Conservation (phyloP, 208 protist genomes). For the Tetramitus jugosus region DNA sequence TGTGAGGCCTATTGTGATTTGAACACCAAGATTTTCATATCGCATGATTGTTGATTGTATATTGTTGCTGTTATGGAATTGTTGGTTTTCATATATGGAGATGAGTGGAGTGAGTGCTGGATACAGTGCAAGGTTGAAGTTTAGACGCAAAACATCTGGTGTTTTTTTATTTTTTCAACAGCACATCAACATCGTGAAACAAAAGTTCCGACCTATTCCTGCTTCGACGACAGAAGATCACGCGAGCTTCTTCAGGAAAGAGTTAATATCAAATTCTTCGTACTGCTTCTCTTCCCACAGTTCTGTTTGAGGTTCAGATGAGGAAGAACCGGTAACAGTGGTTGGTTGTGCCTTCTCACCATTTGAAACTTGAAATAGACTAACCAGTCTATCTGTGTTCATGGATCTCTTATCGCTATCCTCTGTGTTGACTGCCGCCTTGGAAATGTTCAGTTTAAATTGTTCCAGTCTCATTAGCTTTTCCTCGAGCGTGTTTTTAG, state of each 20-base stretch:
- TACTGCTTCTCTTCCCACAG: background rate
- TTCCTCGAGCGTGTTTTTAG: conserved; percentile 73
- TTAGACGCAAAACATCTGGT: too few relatives aligned
- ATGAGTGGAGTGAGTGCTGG: too few relatives aligned
- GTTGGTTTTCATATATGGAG: too few relatives aligned
- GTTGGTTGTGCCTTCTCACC: background rate
- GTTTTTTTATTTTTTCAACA: too few relatives aligned
- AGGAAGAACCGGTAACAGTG: background rate
- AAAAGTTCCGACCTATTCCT: too few relatives aligned
- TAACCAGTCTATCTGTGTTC: conserved; percentile 1
- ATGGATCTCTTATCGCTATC: background rate
- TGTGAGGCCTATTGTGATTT: too few relatives aligned
- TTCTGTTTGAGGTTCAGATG: background rate
- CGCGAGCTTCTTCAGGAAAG: background rate
- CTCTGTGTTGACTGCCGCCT: conserved; percentile 1
- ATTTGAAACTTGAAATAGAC: background rate
- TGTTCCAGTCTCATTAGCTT: conserved; percentile 64
- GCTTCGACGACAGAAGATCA: too few relatives aligned
- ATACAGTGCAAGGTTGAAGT: too few relatives aligned
- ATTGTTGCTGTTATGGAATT: too few relatives aligned
- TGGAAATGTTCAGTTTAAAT: conserved; percentile 15
- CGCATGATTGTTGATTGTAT: too few relatives aligned
- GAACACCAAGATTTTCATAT: too few relatives aligned
- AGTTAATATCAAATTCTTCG: background rate
- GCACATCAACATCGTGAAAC: too few relatives aligned